These are phyloP conservation scores for Glarea lozoyensis DNA, from an alignment of 495 filamentous ascomycete species.

Conservation along the genomic window DNA sequence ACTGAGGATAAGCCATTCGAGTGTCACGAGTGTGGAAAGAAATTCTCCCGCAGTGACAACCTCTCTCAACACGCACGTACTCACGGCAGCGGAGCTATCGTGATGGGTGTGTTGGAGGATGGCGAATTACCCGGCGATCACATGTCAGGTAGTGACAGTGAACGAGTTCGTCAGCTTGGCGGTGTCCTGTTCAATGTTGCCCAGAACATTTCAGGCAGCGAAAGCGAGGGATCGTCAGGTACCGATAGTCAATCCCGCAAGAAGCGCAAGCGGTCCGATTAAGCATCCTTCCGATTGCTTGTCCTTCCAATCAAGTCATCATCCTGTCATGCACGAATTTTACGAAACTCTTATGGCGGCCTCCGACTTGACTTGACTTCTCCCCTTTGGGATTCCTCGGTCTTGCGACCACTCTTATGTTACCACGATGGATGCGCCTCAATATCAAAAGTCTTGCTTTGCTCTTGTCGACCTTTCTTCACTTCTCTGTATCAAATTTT, in stretches of 20 bases:
- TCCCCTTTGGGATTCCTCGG: constrained; percentile 12
- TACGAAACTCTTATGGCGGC: constrained; percentile 9
- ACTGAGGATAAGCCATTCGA: constrained; percentile 98
- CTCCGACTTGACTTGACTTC: constrained; percentile 10
- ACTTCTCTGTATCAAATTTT: constrained; percentile 20
- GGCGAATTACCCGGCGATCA: constrained; percentile 42
- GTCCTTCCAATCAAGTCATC: neutral
- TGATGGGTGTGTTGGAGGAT: constrained; percentile 76
- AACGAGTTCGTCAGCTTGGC: constrained; percentile 51
- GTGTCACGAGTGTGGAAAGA: constrained; percentile 95
- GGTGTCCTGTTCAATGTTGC: constrained; percentile 70
- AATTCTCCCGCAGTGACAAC: constrained; percentile 97
- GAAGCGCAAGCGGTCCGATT: constrained; percentile 68
- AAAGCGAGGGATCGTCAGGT: constrained; percentile 35
- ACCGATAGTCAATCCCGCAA: constrained; percentile 47
- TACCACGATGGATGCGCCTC: constrained; percentile 16
- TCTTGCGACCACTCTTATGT: constrained; percentile 16
- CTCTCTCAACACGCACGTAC: constrained; percentile 92
- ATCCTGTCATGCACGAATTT: constrained; percentile 10
- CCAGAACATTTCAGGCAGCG: constrained; percentile 56
- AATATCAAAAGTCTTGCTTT: constrained; percentile 21
- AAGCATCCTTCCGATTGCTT: constrained; percentile 12
- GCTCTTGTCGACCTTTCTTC: constrained; percentile 7
- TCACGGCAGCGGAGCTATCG: constrained; percentile 80
- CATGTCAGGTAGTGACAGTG: constrained; percentile 41